These are phyloP conservation scores for Fusarium sublunatum DNA, from an alignment of 2,329 filamentous ascomycete genomes.

Conservation along the genomic window DNA sequence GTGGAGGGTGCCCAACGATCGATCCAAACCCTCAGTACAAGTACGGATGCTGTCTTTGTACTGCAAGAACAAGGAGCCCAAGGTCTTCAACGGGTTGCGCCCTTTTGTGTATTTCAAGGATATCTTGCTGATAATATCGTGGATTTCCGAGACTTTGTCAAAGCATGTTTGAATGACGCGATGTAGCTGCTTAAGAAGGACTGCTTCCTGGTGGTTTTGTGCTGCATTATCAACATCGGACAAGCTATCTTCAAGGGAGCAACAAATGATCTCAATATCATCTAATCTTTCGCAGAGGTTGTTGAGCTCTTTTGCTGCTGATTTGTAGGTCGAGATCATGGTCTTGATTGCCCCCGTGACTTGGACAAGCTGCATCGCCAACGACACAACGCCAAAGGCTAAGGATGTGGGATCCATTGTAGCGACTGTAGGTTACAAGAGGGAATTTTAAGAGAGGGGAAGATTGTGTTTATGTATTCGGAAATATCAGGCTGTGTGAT, in stretches of 20 bases:
- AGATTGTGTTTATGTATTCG: too few relatives aligned
- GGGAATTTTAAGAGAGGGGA: neutral
- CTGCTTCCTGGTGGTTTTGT: neutral
- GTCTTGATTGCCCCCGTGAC: neutral
- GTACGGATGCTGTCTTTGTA: slow-evolving; percentile 2
- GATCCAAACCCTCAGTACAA: slow-evolving; percentile 1
- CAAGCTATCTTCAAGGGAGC: neutral
- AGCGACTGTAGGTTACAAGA: too few relatives aligned
- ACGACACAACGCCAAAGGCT: slow-evolving; percentile 11
- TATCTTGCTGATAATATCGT: neutral
- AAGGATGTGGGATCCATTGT: slow-evolving; percentile 27
- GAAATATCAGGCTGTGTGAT: neutral
- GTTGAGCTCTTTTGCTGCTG: slow-evolving; percentile 10
- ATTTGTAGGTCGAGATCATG: slow-evolving; percentile 18
- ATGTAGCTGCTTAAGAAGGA: neutral
- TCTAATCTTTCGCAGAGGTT: neutral
- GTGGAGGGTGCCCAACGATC: neutral
- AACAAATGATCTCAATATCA: slow-evolving; percentile 4
- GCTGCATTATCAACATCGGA: neutral
- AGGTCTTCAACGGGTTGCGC: neutral
- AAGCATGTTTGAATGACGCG: neutral
- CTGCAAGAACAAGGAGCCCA: slow-evolving; percentile 5
- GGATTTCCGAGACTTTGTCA: neutral
- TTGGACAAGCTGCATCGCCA: slow-evolving; percentile 15
- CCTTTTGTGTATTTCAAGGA: neutral